Evolutionary conservation across 1,284 basidiomycete species (phyloP).

Genomic region (Ustilago crameri): DNA sequence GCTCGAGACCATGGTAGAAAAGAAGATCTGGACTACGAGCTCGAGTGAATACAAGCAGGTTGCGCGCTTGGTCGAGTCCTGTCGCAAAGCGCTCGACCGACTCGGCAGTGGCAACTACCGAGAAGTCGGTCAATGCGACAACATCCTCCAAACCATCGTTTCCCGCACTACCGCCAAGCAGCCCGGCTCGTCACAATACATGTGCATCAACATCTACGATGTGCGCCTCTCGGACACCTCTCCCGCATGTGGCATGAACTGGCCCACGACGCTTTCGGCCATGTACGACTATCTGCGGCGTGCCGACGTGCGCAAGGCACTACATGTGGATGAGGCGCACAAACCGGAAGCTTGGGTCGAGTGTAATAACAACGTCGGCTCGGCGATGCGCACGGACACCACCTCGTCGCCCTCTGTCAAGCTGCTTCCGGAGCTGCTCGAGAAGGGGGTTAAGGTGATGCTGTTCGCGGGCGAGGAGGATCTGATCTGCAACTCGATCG

Average conservation of each 20-base stretch:
- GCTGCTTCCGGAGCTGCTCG: slow-evolving; percentile 81
- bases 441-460: slow-evolving; percentile 80
- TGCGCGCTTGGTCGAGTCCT: slow-evolving; percentile 74
- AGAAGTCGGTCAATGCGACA: slow-evolving; percentile 76
- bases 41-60: slow-evolving; percentile 72
- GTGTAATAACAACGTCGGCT: slow-evolving; percentile 79
- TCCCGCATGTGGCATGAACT: slow-evolving; percentile 97
- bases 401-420: slow-evolving; percentile 79
- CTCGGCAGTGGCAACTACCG: slow-evolving; percentile 73
- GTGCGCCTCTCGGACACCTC: slow-evolving; percentile 83
- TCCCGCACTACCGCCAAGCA: slow-evolving; percentile 70
- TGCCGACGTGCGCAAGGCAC: slow-evolving; percentile 79
- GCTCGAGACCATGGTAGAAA: slow-evolving; percentile 84
- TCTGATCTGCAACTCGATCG: slow-evolving; percentile 90
- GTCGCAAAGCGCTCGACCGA: slow-evolving; percentile 71
- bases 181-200: slow-evolving; percentile 65
- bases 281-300: slow-evolving; percentile 85
- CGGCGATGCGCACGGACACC: slow-evolving; percentile 71
- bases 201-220: slow-evolving; percentile 96
- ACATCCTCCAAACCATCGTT: slow-evolving; percentile 76
- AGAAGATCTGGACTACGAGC: slow-evolving; percentile 80
- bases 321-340: slow-evolving; percentile 78
- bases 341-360: slow-evolving; percentile 89
- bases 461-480: slow-evolving; percentile 96
- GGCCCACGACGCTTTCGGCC: slow-evolving; percentile 88